Conservation (phyloP, 2,329 filamentous ascomycete genomes). For the Cladosporium sp. region DNA sequence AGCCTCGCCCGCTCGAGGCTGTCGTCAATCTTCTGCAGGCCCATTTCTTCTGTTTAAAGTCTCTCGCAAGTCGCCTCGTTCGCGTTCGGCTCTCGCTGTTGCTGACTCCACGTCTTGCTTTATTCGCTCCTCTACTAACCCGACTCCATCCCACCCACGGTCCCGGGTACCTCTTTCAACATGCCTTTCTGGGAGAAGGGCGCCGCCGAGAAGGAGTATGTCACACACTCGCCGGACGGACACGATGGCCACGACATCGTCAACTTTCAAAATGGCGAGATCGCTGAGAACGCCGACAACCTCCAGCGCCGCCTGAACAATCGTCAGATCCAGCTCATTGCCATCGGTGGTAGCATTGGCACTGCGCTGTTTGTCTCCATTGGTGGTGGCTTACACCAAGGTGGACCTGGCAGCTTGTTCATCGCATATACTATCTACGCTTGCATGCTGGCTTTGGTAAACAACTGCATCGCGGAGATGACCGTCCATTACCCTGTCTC, state of each 20-base stretch:
- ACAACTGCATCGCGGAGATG: constrained; percentile 66
- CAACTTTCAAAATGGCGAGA: constrained; percentile 12
- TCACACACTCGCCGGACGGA: constrained; percentile 4
- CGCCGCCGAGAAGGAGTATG: constrained; percentile 7
- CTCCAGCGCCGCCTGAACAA: constrained; percentile 31
- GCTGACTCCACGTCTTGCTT: neutral
- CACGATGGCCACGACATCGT: constrained; percentile 9
- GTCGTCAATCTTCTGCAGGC: constrained; percentile 1
- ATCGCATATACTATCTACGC: constrained; percentile 57
- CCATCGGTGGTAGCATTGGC: constrained; percentile 33
- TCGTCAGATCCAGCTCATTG: constrained; percentile 34
- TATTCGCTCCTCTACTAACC: neutral
- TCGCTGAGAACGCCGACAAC: constrained; percentile 25
- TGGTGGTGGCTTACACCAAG: constrained; percentile 50
- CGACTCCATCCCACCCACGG: neutral
- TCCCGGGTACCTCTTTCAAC: neutral
- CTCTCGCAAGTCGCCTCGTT: neutral
- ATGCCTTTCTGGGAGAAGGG: constrained; percentile 13
- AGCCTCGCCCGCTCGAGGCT: constrained; percentile 1
- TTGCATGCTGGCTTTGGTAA: constrained; percentile 55
- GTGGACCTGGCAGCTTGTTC: constrained; percentile 52
- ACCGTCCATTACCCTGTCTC: constrained; percentile 58
- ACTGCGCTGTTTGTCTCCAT: constrained; percentile 43
- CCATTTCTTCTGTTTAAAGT: constrained; percentile 4
- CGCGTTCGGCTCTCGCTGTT: neutral